Base-by-base conservation (phyloP, 2,329 filamentous ascomycete species). In the Emmonsia crescens region DNA sequence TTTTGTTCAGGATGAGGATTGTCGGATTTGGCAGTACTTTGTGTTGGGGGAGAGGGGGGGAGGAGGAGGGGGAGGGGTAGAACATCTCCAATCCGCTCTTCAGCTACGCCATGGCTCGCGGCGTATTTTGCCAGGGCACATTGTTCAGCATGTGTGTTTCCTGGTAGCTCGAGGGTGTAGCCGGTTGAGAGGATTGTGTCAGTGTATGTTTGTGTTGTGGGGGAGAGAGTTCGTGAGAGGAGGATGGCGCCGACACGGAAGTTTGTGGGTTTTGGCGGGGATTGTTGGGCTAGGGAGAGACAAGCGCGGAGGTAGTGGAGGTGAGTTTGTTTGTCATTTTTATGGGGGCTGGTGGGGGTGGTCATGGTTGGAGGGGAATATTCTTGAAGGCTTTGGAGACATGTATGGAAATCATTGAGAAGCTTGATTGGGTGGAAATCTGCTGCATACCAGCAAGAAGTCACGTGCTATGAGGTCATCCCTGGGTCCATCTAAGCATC, bases 91-190 rank as follows among this genome's bases (percentile, higher is more conserved):
- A 76, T 67, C 14, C 68, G 61, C 3, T 77, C 75, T 4, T 77
- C 74, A 5, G 69, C 55, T 12, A 75, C 67, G 5, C 64, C 65
- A 57, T 77, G 71, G 0, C 67, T 67, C 9, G 71, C 68, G 1
- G 75, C 75, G 56, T 74, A 76, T 66, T 99, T 97, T 57, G 86
- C 76, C 61, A 99, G 82, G 71, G 91, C 96, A 74, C 88, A 93
- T 77, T 99, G 91, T 73, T 99, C 94, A 3, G 94, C 94, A 71
- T 99, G 94, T 0, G 94, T 97, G 77, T 99, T 99, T 49, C 93
- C 94, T 0, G 85, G 82, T 3, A 92, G 84, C 75, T 99, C 93
- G 62, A 96, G 82, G 0, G 94, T 96, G 77, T 93, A 97, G 60
- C 94, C 93, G 1, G 89, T 89, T 0, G 89, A 84, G 33, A 95